Percentiles rank a stretch among this genome's conserved stretches.
phyloP scores from a whole-genome alignment of 768 basidiomycete species.

The Albatrellus ellisii region DNA sequence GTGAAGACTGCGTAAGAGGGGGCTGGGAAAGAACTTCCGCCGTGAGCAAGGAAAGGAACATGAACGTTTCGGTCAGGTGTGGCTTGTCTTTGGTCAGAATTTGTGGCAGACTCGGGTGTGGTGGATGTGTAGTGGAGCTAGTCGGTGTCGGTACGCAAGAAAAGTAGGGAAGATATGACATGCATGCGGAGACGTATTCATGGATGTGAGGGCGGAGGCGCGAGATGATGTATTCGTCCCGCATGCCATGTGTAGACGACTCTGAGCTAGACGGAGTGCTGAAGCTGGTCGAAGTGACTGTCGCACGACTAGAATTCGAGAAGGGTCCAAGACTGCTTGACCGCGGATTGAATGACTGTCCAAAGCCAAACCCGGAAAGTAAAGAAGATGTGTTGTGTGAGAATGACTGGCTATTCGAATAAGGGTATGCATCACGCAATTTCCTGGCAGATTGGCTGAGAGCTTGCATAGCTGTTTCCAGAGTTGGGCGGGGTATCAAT shows the following conservation, averaged over 20 bases:
- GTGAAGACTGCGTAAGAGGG: conserved; percentile 43
- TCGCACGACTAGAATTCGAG: conserved; percentile 17
- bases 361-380: conserved; percentile 20
- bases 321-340: conserved; percentile 11
- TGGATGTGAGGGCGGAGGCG: conserved; percentile 61
- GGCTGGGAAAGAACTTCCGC: conserved; percentile 59
- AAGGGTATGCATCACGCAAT: conserved; percentile 74
- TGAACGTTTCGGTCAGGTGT: conserved; percentile 64
- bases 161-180: conserved; percentile 81
- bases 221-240: conserved; percentile 67
- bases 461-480: conserved; percentile 61
- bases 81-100: conserved; percentile 48
- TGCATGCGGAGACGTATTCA: conserved; percentile 66
- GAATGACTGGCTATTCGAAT: conserved; percentile 39
- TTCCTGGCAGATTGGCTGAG: conserved; percentile 56
- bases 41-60: conserved; percentile 56
- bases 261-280: conserved; percentile 6
- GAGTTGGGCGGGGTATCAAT: conserved; percentile 74
- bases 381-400: conserved; percentile 20
- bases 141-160: conserved; percentile 33
- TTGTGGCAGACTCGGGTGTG: conserved; percentile 23
- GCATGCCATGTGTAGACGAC: conserved; percentile 37
- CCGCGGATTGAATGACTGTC: conserved; percentile 9
- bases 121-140: conserved; percentile 16
- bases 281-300: conserved; percentile 7